phyloP scores from a whole-genome alignment of 306 rosid species.

The Trifolium subterraneum region DNA sequence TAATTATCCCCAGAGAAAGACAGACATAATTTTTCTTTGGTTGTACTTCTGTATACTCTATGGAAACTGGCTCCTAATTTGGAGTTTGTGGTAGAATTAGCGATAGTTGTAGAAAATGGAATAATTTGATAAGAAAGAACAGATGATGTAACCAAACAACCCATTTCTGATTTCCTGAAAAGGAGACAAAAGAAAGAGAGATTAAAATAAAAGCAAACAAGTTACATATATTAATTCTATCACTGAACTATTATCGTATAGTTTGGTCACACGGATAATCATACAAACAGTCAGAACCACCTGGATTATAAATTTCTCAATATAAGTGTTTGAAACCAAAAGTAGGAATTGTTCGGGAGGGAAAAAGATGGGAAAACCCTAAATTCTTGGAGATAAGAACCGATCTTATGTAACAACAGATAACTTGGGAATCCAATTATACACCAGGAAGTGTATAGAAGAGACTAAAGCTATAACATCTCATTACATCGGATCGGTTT shows the following conservation, averaged over 20 bases:
- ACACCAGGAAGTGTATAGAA: too few species aligned
- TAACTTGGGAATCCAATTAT: too few species aligned
- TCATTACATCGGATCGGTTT: too few species aligned
- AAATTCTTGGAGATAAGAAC: too few species aligned
- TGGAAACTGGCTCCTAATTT: constrained; percentile 37
- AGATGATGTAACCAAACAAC: constrained; percentile 47
- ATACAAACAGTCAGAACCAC: constrained; percentile 13
- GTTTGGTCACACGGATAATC: constrained; percentile 7
- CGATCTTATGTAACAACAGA: too few species aligned
- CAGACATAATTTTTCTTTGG: too few species aligned
- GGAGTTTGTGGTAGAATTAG: background rate
- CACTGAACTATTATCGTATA: background rate
- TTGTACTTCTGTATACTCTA: constrained; percentile 26
- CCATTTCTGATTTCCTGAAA: constrained; percentile 52
- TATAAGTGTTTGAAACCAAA: background rate
- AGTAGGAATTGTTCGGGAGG: background rate
- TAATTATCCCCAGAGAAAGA: too few species aligned
- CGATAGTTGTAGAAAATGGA: constrained; percentile 34
- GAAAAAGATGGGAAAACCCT: background rate
- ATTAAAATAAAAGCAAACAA: constrained; percentile 26
- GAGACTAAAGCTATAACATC: too few species aligned
- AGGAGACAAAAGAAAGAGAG: constrained; percentile 26
- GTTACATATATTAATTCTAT: constrained; percentile 24
- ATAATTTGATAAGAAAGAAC: constrained; percentile 40
- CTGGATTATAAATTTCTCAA: constrained; percentile 5